A percentile compares a stretch with the other conserved stretches of the same genome.
Evolutionary conservation across 164 flowering plant species (phyloP).

Genomic region (Cinnamomum chago): DNA sequence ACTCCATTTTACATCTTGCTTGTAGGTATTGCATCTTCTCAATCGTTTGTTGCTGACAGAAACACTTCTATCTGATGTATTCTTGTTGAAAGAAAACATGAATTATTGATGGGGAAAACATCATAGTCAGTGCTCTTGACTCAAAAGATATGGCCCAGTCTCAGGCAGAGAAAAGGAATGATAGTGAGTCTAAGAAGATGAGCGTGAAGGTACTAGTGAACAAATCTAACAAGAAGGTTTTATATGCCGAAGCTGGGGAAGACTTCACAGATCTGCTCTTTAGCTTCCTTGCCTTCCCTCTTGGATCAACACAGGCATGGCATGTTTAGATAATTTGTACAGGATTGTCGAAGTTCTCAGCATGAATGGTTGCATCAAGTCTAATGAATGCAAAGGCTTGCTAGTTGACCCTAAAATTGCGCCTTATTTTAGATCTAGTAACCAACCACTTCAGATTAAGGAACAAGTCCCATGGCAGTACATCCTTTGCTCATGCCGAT

Average conservation of each 20-base stretch:
- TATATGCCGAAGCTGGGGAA: neutral
- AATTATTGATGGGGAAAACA: neutral
- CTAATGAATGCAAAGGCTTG: neutral
- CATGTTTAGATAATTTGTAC: conserved; percentile 5
- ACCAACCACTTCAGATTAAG: neutral
- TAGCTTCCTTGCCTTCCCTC: neutral
- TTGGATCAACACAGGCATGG: neutral
- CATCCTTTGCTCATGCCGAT: no score
- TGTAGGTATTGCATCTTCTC: conserved; percentile 5
- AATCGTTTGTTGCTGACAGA: neutral
- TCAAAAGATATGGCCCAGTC: neutral
- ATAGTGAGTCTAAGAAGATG: neutral
- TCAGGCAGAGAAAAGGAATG: neutral
- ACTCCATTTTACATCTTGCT: neutral
- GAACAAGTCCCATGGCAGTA: neutral
- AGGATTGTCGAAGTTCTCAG: neutral
- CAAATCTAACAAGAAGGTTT: neutral
- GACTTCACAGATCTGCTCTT: neutral
- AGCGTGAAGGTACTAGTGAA: neutral
- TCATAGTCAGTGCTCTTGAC: neutral
- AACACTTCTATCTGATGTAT: conserved; percentile 2
- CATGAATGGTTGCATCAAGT: conserved; percentile 1
- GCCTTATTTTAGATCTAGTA: neutral
- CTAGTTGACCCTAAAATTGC: conserved; percentile 13
- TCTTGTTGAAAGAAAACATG: neutral